A percentile compares a stretch with the other conserved stretches of the same genome.
Evolutionary conservation across 1,284 basidiomycete genomes (phyloP).

Genomic region (Inonotus obliquus): DNA sequence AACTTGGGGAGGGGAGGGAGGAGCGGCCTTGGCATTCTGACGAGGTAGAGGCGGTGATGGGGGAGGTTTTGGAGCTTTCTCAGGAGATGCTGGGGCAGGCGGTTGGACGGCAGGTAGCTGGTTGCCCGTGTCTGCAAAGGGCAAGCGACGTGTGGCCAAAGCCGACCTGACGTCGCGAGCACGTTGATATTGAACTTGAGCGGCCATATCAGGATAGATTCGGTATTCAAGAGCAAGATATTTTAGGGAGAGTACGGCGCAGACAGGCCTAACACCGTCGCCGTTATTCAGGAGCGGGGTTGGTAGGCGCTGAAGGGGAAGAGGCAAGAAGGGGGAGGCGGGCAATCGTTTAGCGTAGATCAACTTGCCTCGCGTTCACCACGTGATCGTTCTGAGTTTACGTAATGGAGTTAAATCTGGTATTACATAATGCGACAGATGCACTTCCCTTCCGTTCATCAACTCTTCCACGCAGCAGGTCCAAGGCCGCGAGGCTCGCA

Average conservation of each 20-base stretch:
- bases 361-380: slow-evolving; percentile 16
- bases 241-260: neutral
- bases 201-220: slow-evolving; percentile 2
- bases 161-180: slow-evolving; percentile 1
- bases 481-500: slow-evolving; percentile 4
- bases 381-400: slow-evolving; percentile 12
- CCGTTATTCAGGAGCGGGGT: neutral
- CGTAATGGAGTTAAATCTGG: neutral
- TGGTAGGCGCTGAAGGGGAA: neutral
- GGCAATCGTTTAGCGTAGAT: slow-evolving; percentile 4
- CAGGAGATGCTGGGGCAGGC: neutral
- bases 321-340: slow-evolving; percentile 4
- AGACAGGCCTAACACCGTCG: slow-evolving; percentile 18
- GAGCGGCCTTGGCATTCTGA: slow-evolving; percentile 76
- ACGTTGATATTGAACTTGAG: slow-evolving; percentile 15
- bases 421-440: neutral
- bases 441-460: neutral
- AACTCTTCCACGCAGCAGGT: neutral
- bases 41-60: slow-evolving; percentile 62
- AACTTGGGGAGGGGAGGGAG: slow-evolving; percentile 75
- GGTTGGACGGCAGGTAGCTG: slow-evolving; percentile 6
- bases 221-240: neutral
- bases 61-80: slow-evolving; percentile 29
- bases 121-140: slow-evolving; percentile 18
- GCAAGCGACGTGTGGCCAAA: slow-evolving; percentile 10